Evolutionary conservation across 768 basidiomycete genomes (phyloP), one percentile per base, ranked within the genome.

Genomic region (Pisolithus marmoratus): DNA sequence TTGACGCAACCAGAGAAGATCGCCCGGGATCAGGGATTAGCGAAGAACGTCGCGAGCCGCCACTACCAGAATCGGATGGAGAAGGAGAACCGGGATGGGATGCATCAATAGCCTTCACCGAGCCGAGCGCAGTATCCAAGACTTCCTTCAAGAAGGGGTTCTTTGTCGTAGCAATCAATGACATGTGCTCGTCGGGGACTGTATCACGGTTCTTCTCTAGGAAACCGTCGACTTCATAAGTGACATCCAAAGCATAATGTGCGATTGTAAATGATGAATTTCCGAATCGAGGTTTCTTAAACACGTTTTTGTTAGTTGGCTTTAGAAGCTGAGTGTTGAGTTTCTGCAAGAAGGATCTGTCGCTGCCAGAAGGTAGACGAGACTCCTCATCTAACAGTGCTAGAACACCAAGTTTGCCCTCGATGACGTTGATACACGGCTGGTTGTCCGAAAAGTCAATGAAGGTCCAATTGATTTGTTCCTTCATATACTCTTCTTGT

Each of bases 361-460:
- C 96, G 31, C 85, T 94, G 20, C 96, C 96, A 2, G 96, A 70
- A 2, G 95, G 96, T 50, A 99, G 72, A 54, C 96, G 92, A 17
- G 96, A 98, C 72, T 99, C 96, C 72, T 99, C 96, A 64, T 99
- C 96, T 38, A 99, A 78, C 20, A 99, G 78, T 6, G 94, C 85
- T 51, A 99, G 78, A 34, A 99, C 90, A 54, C 96, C 96, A 52
- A 99, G 83, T 68, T 86, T 97, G 56, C 95, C 91, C 74, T 98
- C 96, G 62, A 99, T 97, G 56, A 96, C 86, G 66, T 99, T 90
- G 70, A 99, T 99, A 69, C 95, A 97, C 40, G 93, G 93, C 64
- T 98, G 96, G 64, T 99, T 99, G 70, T 99, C 96, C 9, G 91
- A 91, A 69, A 96, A 99, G 63, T 98, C 95, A 67, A 99, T 99